These are phyloP conservation scores for Penicillium turbatum DNA, from an alignment of 495 filamentous ascomycete species.

Conservation along the genomic window DNA sequence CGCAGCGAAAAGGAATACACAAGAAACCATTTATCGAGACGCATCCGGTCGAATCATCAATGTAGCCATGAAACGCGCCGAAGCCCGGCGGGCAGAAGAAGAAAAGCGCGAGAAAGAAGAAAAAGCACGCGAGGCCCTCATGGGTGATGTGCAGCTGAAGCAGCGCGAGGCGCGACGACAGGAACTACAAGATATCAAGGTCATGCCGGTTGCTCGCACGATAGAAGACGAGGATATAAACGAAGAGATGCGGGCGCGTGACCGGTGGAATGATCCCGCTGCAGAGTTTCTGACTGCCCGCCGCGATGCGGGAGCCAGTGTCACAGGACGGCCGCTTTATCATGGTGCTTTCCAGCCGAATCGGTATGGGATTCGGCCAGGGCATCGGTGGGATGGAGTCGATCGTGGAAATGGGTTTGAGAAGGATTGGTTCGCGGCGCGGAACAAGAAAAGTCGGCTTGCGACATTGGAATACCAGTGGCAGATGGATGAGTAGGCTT, in stretches of 20 bases:
- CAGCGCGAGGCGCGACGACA: constrained; percentile 54
- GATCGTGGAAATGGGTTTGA: constrained; percentile 94
- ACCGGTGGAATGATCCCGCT: constrained; percentile 93
- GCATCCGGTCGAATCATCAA: constrained; percentile 89
- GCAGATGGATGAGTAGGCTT: constrained; percentile 80
- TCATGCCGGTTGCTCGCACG: constrained; percentile 72
- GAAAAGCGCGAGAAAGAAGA: constrained; percentile 63
- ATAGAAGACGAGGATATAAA: constrained; percentile 83
- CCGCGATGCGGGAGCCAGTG: constrained; percentile 36
- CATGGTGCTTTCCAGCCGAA: constrained; percentile 78
- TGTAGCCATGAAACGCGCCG: constrained; percentile 81
- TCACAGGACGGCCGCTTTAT: constrained; percentile 70
- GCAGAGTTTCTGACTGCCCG: constrained; percentile 67
- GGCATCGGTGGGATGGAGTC: constrained; percentile 95
- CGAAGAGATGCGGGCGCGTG: constrained; percentile 65
- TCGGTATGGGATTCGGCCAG: constrained; percentile 88
- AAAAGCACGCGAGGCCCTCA: constrained; percentile 58
- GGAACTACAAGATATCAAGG: constrained; percentile 68
- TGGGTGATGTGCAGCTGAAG: constrained; percentile 77
- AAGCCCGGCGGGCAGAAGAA: constrained; percentile 67
- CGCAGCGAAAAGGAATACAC: constrained; percentile 37
- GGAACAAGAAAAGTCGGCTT: constrained; percentile 68
- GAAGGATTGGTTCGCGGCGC: constrained; percentile 84
- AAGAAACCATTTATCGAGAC: constrained; percentile 90
- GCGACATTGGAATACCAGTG: constrained; percentile 84